Base-by-base conservation (phyloP, 345 rosid species). In the Camelina sativa region DNA sequence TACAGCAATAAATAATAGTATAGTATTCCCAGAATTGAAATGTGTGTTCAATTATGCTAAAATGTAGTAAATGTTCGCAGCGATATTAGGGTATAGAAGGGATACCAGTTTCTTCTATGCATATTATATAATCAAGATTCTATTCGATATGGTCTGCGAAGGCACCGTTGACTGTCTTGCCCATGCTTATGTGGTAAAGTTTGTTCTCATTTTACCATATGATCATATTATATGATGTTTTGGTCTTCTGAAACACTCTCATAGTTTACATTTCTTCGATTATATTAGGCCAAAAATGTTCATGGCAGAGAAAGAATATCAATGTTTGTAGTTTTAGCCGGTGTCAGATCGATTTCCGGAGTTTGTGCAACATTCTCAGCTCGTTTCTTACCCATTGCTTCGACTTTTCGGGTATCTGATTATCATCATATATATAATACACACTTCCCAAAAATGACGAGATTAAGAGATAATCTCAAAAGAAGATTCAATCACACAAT, bases 121-220 rank as follows among this genome's bases (percentile, higher is more conserved):
- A 6, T 93, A 86, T 76, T 93, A 81, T 52, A 78, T 80, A 22
- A 35, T 73, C 58, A 86, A 79, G 82, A 88, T 74, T 41, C 73
- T 93, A 53, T 85, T 88, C 11, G 88, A 80, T 50, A 87, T 89
- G 87, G 79, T 89, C 13, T 84, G 84, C 23, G 86, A 83, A 46
- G 86, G 88, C 62, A 79, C 85, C 78, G 76, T 88, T 64, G 82
- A 69, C 71, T 89, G 91, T 80, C 89, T 93, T 5, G 92, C 97
- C 37, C 78, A 84, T 47, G 96, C 98, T 20, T 91, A 93, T 65
- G 84, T 89, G 93, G 98, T 93, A 86, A 69, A 40, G 28, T 59
- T 8, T 55, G 16, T 15, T 15, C 57, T 22, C 15, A 11, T 47
- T 28, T 50, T 28, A 44, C 16, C 32, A 19, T 3, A 25, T 53